Base-by-base conservation (phyloP, 495 filamentous ascomycete species). In the Lophium mytilinum region DNA sequence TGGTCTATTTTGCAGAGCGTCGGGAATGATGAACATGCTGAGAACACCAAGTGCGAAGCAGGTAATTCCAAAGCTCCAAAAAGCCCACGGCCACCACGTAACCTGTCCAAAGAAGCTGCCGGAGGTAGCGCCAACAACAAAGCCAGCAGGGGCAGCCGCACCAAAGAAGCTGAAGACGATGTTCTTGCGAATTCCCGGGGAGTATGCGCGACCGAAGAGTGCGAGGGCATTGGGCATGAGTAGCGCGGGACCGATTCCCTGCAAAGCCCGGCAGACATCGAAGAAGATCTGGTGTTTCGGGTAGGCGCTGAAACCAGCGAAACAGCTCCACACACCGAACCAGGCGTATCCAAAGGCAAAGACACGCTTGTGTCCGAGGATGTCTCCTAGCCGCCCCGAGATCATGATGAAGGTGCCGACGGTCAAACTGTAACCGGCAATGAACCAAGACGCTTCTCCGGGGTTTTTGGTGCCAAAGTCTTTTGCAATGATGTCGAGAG, bases 341-440 rank as follows among this genome's bases (percentile, higher is more conserved):
- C 83, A 88, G n/a, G 73, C 46, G 56, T 77, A 84, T 0, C 83
- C 85, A 17, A 75, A 56, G 11, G 82, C 67, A 49, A 88, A 83
- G 62, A 88, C 66, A 1, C 71, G 68, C 49, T 83, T 81, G 64
- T 86, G 78, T 11, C 85, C 85, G 55, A 78, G 81, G 4, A 81
- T 70, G 51, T 87, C 85, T 0, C 86, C 85, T 3, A 86, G 68
- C 11, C 84, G 74, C 6, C 84, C 82, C 4, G 81, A 76, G 6
- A 82, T 75, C 10, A 88, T 69, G 50, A 88, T 82, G 56, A 85
- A 86, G 1, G 80, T 81, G 7, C 84, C 83, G 6, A 85, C 75
- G 0, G 80, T 85, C 41, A 86, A 68, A 33, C 73, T 74, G 65
- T 83, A 85, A 0, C 71, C 76, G 2, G 81, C 81, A 43, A 81